A percentile compares a stretch with the other conserved stretches of the same genome.
Evolutionary conservation across 768 basidiomycete genomes (phyloP).

Genomic region (Amylocystis lapponica): DNA sequence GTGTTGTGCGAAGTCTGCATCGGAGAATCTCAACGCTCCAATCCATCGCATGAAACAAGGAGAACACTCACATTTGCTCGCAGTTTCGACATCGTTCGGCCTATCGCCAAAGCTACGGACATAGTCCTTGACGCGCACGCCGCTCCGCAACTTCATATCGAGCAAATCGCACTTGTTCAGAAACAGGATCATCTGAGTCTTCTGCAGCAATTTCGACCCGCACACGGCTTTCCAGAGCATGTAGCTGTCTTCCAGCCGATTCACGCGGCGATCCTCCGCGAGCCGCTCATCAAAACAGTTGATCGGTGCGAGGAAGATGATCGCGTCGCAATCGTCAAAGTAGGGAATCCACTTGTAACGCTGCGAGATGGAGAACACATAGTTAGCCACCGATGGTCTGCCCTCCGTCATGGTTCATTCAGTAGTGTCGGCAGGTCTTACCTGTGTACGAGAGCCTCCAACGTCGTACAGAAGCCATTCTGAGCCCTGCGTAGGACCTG

Average conservation of each 20-base stretch:
- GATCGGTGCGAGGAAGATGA: conserved; percentile 79
- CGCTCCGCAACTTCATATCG: conserved; percentile 64
- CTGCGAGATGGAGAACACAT: conserved; percentile 1
- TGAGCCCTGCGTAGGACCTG: conserved; percentile 42
- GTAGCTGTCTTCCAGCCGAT: conserved; percentile 46
- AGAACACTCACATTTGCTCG: conserved; percentile 55
- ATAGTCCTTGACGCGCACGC: conserved; percentile 58
- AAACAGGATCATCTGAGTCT: conserved; percentile 33
- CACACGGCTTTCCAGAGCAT: conserved; percentile 26
- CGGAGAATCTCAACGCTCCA: conserved; percentile 7
- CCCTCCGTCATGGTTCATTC: too few species aligned
- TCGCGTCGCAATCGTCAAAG: conserved; percentile 80
- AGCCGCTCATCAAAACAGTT: conserved; percentile 80
- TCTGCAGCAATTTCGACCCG: conserved; percentile 23
- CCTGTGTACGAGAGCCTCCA: conserved; percentile 69
- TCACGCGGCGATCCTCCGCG: conserved; percentile 63
- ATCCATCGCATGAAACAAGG: conserved; percentile 1
- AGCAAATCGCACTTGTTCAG: conserved; percentile 60
- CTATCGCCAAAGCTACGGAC: conserved; percentile 73
- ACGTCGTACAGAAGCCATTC: conserved; percentile 85
- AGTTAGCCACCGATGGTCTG: not conserved
- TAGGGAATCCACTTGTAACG: conserved; percentile 72
- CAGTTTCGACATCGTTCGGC: conserved; percentile 63
- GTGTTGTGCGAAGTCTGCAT: conserved; percentile 64
- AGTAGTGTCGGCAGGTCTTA: too few species aligned